Conservation (phyloP, 2,329 filamentous ascomycete genomes). For the Verticillium nonalfalfae region DNA sequence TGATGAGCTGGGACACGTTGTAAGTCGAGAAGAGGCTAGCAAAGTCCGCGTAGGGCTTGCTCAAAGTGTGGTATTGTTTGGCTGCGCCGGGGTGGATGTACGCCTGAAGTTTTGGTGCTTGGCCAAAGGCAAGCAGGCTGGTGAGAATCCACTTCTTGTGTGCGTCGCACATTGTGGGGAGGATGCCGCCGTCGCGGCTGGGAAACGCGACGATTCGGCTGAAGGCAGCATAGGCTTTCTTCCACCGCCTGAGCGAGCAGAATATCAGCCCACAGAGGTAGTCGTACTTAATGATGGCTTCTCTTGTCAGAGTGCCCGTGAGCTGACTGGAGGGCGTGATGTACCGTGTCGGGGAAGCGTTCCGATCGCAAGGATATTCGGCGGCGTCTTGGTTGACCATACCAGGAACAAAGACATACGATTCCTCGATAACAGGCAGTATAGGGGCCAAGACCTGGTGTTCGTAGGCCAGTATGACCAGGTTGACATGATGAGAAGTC, state of each 20-base stretch:
- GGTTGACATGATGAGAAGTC: conserved; percentile 54
- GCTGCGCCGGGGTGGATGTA: conserved; percentile 46
- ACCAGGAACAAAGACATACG: conserved; percentile 59
- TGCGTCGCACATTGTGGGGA: conserved; percentile 77
- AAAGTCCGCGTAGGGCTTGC: conserved; percentile 65
- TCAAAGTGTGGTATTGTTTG: conserved; percentile 50
- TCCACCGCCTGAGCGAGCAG: conserved; percentile 55
- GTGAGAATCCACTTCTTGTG: conserved; percentile 89
- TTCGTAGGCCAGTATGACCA: conserved; percentile 54
- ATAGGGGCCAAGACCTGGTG: conserved; percentile 46
- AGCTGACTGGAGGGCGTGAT: conserved; percentile 55
- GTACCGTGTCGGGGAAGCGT: conserved; percentile 44
- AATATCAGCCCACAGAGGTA: conserved; percentile 59
- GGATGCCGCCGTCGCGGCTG: conserved; percentile 53
- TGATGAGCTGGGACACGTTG: conserved; percentile 50
- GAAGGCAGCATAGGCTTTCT: conserved; percentile 54
- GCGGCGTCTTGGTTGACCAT: conserved; percentile 26
- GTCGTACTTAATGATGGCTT: conserved; percentile 61
- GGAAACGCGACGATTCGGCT: conserved; percentile 64
- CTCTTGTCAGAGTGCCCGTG: conserved; percentile 42
- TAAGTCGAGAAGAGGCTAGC: conserved; percentile 59
- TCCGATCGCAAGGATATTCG: conserved; percentile 37
- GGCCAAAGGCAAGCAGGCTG: conserved; percentile 64
- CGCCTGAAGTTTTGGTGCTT: conserved; percentile 45
- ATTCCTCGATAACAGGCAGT: conserved; percentile 55